Percentiles rank a stretch among this genome's conserved stretches.
phyloP scores from a whole-genome alignment of 192 early-diverging fungal species.

The Rhizoclosmatium sp. region DNA sequence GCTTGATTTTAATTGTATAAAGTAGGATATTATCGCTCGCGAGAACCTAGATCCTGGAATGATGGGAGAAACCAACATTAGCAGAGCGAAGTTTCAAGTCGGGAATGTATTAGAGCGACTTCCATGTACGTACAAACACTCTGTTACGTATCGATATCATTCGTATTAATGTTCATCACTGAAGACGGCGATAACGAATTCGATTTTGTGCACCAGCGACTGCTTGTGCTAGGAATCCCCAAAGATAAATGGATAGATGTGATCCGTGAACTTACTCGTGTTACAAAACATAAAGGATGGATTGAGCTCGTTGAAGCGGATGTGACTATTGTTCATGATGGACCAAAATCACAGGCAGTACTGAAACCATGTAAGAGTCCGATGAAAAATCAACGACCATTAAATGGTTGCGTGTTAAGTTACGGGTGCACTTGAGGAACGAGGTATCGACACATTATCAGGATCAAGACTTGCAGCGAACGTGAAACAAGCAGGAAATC shows the following conservation, averaged over 20 bases:
- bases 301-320: constrained; percentile 53
- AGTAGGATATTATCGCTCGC: no score
- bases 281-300: constrained; percentile 60
- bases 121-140: constrained; percentile 3
- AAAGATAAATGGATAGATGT: constrained; percentile 49
- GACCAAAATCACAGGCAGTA: not conserved
- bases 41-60: constrained; percentile 5
- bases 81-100: not conserved
- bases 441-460: not conserved
- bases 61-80: not conserved
- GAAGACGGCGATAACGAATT: constrained; percentile 53
- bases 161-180: not conserved
- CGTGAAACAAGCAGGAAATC: not conserved
- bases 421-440: not conserved
- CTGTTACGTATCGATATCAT: not conserved
- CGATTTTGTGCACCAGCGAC: constrained; percentile 58
- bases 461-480: not conserved
- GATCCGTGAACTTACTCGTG: constrained; percentile 56
- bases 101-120: constrained; percentile 32
- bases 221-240: constrained; percentile 47
- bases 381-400: no score
- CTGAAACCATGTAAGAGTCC: not conserved
- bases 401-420: not conserved
- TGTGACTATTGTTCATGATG: not conserved
- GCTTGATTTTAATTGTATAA: not conserved